Base-by-base conservation (phyloP, 139 green algal genomes). In the Pleodorina starrii region DNA sequence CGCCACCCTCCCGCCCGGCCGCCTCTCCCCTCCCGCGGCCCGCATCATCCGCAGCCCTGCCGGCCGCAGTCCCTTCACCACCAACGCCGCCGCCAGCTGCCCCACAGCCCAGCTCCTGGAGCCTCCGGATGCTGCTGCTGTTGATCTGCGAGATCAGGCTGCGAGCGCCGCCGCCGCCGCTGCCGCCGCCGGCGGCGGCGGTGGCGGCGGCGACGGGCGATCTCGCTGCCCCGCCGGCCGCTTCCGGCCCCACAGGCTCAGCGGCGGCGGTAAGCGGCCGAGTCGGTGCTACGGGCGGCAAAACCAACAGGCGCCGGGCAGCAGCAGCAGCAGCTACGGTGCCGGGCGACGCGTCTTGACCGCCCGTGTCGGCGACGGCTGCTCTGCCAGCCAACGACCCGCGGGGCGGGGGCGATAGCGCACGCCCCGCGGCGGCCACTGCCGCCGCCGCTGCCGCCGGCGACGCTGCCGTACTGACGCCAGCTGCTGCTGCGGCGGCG, bases 131-230 rank as follows among this genome's bases (percentile, higher is more conserved):
- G 79, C 87, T 91, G 69, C 17, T 71, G 69, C 68, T 77, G 63
- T 91, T 91, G 44, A 88, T 88, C n/a, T 50, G 51, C 16, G 88
- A 73, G 32, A 85, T 68, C 3, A 91, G 36, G 79, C 88, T 73
- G 77, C 51, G 23, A 51, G 32, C 25, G 17, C 50, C 48, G 4
- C 51, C 38, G 77, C 50, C 25, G 17, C 50, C 48, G 4, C 42
- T 44, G 46, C n/a, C 3, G 46, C n/a, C 3, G 7, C 16, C 38
- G 16, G 72, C 42, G 40, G 11, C 42, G 10, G 19, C 19, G 72
- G 72, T 14, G 6, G 42, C 40, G 9, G 72, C 38, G 27, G 72
- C 72, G 25, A 14, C 72, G 43, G 42, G 3, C 32, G 68, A 46
- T 19, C 2, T 6, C 17, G 63, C 5, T 23, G 5, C 63, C 11